Base-by-base conservation (phyloP, 78 protist genomes). In the Dictyostelium firmibasis region DNA sequence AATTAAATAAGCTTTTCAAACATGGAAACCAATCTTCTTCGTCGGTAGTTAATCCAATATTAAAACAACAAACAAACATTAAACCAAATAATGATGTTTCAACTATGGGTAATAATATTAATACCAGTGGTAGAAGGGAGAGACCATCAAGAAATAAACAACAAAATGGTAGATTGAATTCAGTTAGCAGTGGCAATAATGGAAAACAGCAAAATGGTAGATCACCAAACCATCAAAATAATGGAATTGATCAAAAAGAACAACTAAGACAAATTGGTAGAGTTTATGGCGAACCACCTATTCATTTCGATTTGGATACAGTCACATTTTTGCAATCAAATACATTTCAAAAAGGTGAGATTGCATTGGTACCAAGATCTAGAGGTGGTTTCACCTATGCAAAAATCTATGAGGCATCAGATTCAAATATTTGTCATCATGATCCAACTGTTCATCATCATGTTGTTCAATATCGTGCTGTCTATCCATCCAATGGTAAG, bases 371-470 rank as follows among this genome's bases (percentile, higher is more conserved):
- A 8, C 96, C 96, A 8, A 20, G 91, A 27, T 83, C 92, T 20
- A 81, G 92, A 25, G 96, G 96, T 57, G 96, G 96, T 5, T 86
- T 93, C 10, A 83, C 84, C 3, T 93, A 93, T 62, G 92, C 76
- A 10, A 86, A 57, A 60, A 72, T 93, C 4, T 29, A 60, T 43
- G 91, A 83, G 1, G 27, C 69, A 9, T 9, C 81, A 4, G 31
- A 16, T 7, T 74, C 92, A 2, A 47, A 4, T 0, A 25, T 27
- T 27, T 93, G 96, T 62, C 92, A 93, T 64, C 92, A 86, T 70
- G 96, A 93, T 27, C 60, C 86, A 13, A 27, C 83, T 0, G 84
- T 84, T 6, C 83, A 79, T 18, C 96, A 93, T 31, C 83, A 86
- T 7, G 86, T 83, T 29, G n/a, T 41, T 10, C 83, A 87, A 76